Evolutionary conservation across 2,329 filamentous ascomycete genomes (phyloP).

Genomic region (Cladosporium sphaerospermum): DNA sequence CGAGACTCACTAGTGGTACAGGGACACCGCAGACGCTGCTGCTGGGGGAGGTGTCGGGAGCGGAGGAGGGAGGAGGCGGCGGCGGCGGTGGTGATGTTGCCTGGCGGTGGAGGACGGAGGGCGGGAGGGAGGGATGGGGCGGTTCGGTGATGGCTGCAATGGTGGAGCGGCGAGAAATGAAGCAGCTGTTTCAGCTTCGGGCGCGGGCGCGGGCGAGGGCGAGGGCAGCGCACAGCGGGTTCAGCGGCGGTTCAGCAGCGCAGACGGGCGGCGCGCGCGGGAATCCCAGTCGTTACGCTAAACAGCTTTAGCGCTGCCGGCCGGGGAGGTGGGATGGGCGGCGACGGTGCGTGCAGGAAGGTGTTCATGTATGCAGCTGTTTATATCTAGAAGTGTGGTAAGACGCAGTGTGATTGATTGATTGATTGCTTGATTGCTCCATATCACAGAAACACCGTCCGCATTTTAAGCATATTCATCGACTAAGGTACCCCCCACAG

Average conservation of each 20-base stretch:
- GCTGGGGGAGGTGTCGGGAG: constrained; percentile 1
- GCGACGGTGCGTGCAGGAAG: neutral
- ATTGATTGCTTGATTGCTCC: no score
- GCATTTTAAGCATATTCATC: no score
- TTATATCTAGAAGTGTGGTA: no score
- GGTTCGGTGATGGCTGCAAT: neutral
- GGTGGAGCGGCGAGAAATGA: constrained; percentile 12
- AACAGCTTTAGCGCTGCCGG: constrained; percentile 6
- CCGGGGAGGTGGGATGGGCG: constrained; percentile 3
- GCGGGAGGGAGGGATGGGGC: neutral
- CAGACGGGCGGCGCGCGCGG: neutral
- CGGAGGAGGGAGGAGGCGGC: neutral
- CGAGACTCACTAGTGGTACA: neutral
- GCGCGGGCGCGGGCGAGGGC: neutral
- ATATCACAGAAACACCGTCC: no score
- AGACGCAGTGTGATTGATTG: no score
- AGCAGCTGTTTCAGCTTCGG: constrained; percentile 3
- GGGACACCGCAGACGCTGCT: neutral
- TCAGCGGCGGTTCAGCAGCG: neutral
- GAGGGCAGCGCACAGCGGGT: neutral
- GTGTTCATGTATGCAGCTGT: no score
- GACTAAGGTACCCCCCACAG: neutral
- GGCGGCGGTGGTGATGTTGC: neutral
- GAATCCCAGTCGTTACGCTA: constrained; percentile 11
- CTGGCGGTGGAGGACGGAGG: neutral